Conservation (phyloP, 2,329 filamentous ascomycete genomes). For the Aspergillus aculeatus region DNA sequence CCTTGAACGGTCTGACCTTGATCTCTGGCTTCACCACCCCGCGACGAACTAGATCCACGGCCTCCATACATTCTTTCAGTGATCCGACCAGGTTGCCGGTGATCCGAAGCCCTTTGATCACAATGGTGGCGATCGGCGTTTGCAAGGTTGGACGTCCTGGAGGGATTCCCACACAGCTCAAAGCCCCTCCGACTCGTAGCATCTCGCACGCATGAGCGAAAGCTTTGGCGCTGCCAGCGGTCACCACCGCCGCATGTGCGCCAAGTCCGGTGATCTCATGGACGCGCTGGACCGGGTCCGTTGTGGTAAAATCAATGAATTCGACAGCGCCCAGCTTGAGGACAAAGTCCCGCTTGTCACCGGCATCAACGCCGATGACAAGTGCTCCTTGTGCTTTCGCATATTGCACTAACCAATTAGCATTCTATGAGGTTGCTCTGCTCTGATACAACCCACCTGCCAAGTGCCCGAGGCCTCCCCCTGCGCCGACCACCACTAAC, state of each 20-base stretch:
- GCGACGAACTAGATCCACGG: slow-evolving; percentile 44
- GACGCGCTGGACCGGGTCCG: slow-evolving; percentile 36
- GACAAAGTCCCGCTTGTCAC: slow-evolving; percentile 42
- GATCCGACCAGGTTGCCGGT: slow-evolving; percentile 47
- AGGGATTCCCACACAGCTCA: slow-evolving; percentile 48
- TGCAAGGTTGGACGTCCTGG: slow-evolving; percentile 39
- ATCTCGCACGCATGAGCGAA: slow-evolving; percentile 46
- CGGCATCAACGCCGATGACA: slow-evolving; percentile 46
- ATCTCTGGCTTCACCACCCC: slow-evolving; percentile 46
- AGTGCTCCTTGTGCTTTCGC: slow-evolving; percentile 42
- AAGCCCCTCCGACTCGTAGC: slow-evolving; percentile 44
- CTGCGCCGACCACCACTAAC: slow-evolving; percentile 48
- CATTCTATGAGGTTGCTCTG: not conserved
- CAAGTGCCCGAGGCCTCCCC: slow-evolving; percentile 48
- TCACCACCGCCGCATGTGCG: slow-evolving; percentile 45
- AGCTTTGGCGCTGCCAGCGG: slow-evolving; percentile 43
- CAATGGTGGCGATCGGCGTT: slow-evolving; percentile 45
- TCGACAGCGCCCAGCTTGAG: slow-evolving; percentile 39
- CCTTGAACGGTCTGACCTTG: slow-evolving; percentile 42
- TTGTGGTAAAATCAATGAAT: slow-evolving; percentile 43
- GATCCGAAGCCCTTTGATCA: slow-evolving; percentile 47
- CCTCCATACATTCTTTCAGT: slow-evolving; percentile 48
- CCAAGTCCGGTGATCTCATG: slow-evolving; percentile 40
- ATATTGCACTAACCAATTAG: slow-evolving; percentile 42
- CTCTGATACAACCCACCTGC: slow-evolving; percentile 32